Evolutionary conservation across 1,284 basidiomycete genomes (phyloP), one percentile per base, ranked within the genome.

Genomic region (Irpex sp.): DNA sequence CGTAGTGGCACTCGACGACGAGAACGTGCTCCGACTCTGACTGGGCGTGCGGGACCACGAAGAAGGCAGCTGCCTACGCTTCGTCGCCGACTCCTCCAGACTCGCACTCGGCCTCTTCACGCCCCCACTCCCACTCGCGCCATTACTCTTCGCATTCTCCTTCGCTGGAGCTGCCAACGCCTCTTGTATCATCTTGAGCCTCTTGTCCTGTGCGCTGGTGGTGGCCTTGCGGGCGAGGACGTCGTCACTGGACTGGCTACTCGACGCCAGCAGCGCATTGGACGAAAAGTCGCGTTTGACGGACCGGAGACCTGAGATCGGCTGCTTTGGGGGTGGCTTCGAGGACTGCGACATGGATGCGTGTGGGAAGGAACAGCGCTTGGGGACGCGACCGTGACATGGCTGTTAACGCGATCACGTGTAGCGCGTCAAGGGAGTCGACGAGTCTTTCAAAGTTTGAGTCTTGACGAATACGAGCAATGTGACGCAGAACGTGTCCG

Each of bases 101-200:
- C 31, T 34, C 17, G 54, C 11, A 56, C 54, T 56, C 3, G 54
- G 54, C 26, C 54, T 56, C 54, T 56, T 56, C 13, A 17, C 13
- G 15, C 44, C 17, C 40, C 19, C 38, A 21, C 47, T 2, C 13
- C 59, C n/a, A 36, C 31, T 40, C 17, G 58, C 17, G 40, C 21
- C 17, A 31, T 69, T 58, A 37, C 56, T 49, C 4, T 65, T 66
- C 48, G 17, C 15, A 6, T 60, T 67, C 57, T 72, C 64, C 2
- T 68, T 71, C 4, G 71, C 64, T 9, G 62, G 63, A 3, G 67
- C 67, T 57, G 74, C 74, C 9, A 85, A 71, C 3, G 80, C 83
- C 56, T 80, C 81, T 67, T 86, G 79, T 49, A 89, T 88, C 56
- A 79, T 76, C 67, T 77, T 82, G 8, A 89, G 68, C 15, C 87